phyloP scores from a whole-genome alignment of 2,329 filamentous ascomycete species.

The Botrytis tulipae region DNA sequence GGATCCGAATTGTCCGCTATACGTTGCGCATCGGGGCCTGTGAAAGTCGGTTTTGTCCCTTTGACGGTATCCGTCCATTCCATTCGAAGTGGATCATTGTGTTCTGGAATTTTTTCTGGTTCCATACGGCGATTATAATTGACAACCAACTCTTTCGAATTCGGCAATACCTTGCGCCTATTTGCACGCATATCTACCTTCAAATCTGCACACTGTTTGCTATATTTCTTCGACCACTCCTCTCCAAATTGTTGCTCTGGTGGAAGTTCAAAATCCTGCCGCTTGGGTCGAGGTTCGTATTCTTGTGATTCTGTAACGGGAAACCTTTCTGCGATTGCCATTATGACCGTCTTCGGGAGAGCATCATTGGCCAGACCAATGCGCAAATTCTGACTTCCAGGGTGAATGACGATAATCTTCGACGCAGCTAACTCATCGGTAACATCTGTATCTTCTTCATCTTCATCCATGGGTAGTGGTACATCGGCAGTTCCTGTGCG shows the following conservation, averaged over 20 bases:
- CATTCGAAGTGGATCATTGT: constrained; percentile 90
- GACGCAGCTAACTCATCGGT: constrained; percentile 70
- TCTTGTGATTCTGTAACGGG: constrained; percentile 80
- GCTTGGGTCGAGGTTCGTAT: constrained; percentile 71
- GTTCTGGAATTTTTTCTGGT: constrained; percentile 84
- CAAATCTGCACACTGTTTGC: constrained; percentile 79
- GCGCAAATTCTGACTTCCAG: constrained; percentile 90
- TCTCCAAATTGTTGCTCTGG: constrained; percentile 83
- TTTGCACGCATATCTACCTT: constrained; percentile 89
- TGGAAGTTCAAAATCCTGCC: constrained; percentile 56
- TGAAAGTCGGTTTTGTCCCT: constrained; percentile 59
- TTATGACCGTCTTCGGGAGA: constrained; percentile 88
- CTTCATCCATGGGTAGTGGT: constrained; percentile 57
- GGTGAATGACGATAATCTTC: constrained; percentile 91
- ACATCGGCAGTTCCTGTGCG: constrained; percentile 68
- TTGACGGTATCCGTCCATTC: constrained; percentile 86
- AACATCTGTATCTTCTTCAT: constrained; percentile 52
- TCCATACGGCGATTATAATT: constrained; percentile 88
- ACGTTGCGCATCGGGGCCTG: constrained; percentile 75
- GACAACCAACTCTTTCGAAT: constrained; percentile 91
- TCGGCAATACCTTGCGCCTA: constrained; percentile 93
- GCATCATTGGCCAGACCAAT: constrained; percentile 96
- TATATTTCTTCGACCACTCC: constrained; percentile 73
- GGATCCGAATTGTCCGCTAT: constrained; percentile 87
- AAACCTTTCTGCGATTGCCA: constrained; percentile 82